A percentile compares a stretch with the other conserved stretches of the same genome.
These are phyloP conservation scores for Protomyces pachydermus DNA, from an alignment of 1,139 yeast species.

Conservation along the genomic window DNA sequence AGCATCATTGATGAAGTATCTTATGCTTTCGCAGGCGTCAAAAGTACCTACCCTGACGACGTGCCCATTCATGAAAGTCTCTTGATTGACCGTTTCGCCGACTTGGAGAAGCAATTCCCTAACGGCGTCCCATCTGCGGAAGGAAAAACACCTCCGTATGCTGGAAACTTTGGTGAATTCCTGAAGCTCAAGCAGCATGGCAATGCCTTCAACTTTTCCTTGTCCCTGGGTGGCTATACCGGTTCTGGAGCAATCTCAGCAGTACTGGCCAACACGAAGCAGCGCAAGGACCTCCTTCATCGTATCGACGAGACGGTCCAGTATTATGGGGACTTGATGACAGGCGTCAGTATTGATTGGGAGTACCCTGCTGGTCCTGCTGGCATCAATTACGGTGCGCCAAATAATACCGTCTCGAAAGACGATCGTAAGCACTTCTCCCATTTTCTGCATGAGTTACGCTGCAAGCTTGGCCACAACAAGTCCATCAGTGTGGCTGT, in stretches of 20 bases:
- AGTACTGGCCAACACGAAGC: constrained; percentile 43
- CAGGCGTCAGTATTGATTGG: constrained; percentile 92
- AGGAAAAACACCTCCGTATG: constrained; percentile 4
- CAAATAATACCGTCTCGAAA: background rate
- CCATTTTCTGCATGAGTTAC: constrained; percentile 46
- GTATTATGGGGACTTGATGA: constrained; percentile 53
- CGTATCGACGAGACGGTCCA: constrained; percentile 49
- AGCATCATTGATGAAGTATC: constrained; percentile 58
- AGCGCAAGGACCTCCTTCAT: constrained; percentile 48
- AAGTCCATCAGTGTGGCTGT: constrained; percentile 70
- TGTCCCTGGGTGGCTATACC: constrained; percentile 90
- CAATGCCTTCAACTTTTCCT: constrained; percentile 52
- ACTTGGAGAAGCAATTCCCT: constrained; percentile 39
- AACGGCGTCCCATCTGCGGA: constrained; percentile 18
- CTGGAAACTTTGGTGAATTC: constrained; percentile 57
- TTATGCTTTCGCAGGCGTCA: constrained; percentile 69
- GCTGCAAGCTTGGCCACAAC: constrained; percentile 50
- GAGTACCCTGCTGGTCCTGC: constrained; percentile 60
- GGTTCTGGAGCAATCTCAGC: constrained; percentile 51
- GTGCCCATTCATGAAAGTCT: background rate
- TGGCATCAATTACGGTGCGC: constrained; percentile 23
- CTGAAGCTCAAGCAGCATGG: constrained; percentile 47
- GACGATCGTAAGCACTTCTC: constrained; percentile 49
- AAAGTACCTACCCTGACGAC: constrained; percentile 38
- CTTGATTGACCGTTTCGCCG: constrained; percentile 61